Conservation (phyloP, 345 rosid species). For the Aegle marmelos region DNA sequence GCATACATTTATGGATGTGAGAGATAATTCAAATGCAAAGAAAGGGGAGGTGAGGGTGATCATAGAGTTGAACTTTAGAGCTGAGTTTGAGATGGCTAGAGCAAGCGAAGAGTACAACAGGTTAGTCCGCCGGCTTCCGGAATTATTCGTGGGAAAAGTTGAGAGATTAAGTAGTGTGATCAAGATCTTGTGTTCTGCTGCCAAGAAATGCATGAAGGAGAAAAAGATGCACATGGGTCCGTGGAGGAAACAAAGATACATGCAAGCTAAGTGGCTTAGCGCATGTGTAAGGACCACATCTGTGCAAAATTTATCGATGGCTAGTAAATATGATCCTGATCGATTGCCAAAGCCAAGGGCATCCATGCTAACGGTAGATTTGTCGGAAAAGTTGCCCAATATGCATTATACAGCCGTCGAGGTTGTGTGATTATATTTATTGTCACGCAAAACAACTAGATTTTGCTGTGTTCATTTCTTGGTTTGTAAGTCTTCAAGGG, state of each 20-base stretch:
- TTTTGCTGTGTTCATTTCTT: background rate
- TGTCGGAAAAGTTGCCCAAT: conserved; percentile 34
- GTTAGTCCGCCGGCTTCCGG: conserved; percentile 36
- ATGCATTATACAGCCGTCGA: conserved; percentile 36
- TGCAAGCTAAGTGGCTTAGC: conserved; percentile 57
- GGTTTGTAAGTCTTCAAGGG: background rate
- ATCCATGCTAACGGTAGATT: conserved; percentile 48
- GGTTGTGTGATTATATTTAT: conserved; percentile 24
- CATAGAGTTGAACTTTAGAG: conserved; percentile 45
- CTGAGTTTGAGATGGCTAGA: conserved; percentile 52
- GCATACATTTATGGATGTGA: conserved; percentile 39
- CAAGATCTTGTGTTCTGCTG: conserved; percentile 40
- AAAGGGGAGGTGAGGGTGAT: conserved; percentile 40
- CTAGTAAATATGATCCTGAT: conserved; percentile 4
- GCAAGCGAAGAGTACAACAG: conserved; percentile 47
- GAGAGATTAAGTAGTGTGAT: conserved; percentile 40
- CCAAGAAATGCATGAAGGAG: conserved; percentile 57
- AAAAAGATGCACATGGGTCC: conserved; percentile 62
- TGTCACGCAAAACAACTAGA: too few relatives aligned
- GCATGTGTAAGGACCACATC: conserved; percentile 29
- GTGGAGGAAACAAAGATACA: conserved; percentile 55
- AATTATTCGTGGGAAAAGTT: conserved; percentile 46
- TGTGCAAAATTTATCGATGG: conserved; percentile 15
- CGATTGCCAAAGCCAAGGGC: conserved; percentile 28
- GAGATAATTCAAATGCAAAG: conserved; percentile 25